phyloP scores from a whole-genome alignment of 129 eudicot genomes.

The Arctium minus region DNA sequence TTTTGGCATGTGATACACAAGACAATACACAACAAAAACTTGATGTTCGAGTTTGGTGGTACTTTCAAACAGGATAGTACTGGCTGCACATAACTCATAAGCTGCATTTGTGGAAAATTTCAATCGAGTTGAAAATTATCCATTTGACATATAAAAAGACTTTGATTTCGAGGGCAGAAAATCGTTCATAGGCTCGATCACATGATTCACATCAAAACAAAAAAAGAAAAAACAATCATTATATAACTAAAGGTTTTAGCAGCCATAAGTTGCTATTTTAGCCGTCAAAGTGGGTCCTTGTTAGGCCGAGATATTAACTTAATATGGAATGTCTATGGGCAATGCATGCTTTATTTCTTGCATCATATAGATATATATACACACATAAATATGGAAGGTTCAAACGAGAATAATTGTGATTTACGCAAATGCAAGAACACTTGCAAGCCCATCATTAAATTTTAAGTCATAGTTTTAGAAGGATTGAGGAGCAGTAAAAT shows the following conservation, averaged over 20 bases:
- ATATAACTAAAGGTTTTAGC: not conserved
- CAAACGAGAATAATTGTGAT: too few species aligned
- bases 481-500: too few species aligned
- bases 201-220: not conserved
- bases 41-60: not conserved
- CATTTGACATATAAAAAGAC: not conserved
- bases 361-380: not conserved
- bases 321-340: slow-evolving; percentile 8
- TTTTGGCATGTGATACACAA: not conserved
- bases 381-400: too few species aligned
- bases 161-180: not conserved
- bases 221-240: not conserved
- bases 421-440: too few species aligned
- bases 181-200: not conserved
- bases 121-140: not conserved
- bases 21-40: not conserved
- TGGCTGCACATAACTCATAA: not conserved
- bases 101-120: not conserved
- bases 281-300: slow-evolving; percentile 31
- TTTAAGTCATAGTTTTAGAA: too few species aligned
- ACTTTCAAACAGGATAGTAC: not conserved
- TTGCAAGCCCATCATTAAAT: too few species aligned
- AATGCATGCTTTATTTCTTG: not conserved
- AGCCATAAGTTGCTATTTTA: slow-evolving; percentile 12
- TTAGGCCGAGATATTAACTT: not conserved